Conservation (phyloP, 768 basidiomycete species). For the Phlebiopsis flavidoalba region DNA sequence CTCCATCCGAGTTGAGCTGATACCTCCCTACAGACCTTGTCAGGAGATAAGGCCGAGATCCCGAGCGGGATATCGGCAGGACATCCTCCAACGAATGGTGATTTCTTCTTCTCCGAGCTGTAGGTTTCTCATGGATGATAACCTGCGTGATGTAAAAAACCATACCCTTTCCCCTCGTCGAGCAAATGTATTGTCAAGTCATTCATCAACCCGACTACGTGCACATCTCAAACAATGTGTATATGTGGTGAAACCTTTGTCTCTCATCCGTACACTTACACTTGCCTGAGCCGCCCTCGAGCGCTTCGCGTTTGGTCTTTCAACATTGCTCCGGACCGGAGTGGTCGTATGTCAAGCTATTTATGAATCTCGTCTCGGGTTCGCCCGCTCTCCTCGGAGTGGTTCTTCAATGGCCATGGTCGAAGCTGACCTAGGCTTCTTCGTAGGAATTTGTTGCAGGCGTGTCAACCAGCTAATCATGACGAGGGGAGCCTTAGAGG, state of each 20-base stretch:
- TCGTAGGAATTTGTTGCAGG: not conserved
- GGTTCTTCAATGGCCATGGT: not conserved
- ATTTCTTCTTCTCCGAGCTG: constrained; percentile 81
- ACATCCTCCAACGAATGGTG: constrained; percentile 70
- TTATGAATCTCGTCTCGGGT: not conserved
- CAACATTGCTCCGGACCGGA: not conserved
- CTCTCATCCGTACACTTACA: no score
- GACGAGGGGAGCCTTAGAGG: not conserved
- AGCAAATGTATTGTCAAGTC: not conserved
- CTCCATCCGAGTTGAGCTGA: not conserved
- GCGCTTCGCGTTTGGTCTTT: not conserved
- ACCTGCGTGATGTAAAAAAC: not conserved
- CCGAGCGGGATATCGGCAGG: constrained; percentile 76
- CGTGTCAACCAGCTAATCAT: not conserved
- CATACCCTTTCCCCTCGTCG: not conserved
- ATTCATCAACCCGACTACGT: not conserved
- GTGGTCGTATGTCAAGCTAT: not conserved
- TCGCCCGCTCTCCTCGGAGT: not conserved
- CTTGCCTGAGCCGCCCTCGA: not conserved
- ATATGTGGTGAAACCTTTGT: no score
- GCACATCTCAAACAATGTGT: no score
- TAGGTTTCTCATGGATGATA: constrained; percentile 18
- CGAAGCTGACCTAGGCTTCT: not conserved
- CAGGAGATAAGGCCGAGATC: constrained; percentile 86
- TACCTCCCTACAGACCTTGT: constrained; percentile 52